phyloP scores from a whole-genome alignment of 148 eudicot genomes.

The Nepenthes mirabilis region DNA sequence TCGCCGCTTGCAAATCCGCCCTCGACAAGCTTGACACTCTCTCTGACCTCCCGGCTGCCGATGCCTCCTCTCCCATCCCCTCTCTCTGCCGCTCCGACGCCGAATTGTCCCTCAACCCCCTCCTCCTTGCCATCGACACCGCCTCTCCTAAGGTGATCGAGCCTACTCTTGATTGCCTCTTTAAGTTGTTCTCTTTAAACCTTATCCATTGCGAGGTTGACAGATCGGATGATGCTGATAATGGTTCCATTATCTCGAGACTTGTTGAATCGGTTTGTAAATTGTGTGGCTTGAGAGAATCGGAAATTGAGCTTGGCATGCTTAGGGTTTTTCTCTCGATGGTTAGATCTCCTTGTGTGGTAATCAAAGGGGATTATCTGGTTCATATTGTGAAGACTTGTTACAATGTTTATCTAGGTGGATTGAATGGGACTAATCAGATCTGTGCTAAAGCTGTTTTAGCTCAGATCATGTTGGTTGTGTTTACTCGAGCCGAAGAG shows the following conservation, averaged over 20 bases:
- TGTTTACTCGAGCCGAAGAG: conserved; percentile 59
- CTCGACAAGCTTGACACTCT: conserved; percentile 58
- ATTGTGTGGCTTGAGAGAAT: conserved; percentile 44
- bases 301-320: conserved; percentile 47
- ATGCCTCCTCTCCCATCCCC: conserved; percentile 37
- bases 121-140: conserved; percentile 62
- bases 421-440: conserved; percentile 78
- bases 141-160: conserved; percentile 54
- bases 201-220: conserved; percentile 48
- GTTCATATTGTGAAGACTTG: conserved; percentile 65
- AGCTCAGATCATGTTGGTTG: conserved; percentile 79
- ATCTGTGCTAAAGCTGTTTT: conserved; percentile 90
- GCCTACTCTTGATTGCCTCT: conserved; percentile 64
- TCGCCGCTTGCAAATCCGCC: conserved; percentile 58
- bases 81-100: conserved; percentile 37
- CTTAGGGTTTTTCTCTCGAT: conserved; percentile 63
- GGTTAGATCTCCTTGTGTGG: conserved; percentile 42
- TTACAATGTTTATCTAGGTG: conserved; percentile 81
- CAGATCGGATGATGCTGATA: conserved; percentile 6
- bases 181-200: conserved; percentile 40
- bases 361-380: conserved; percentile 62
- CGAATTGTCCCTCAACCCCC: conserved; percentile 43
- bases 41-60: conserved; percentile 30
- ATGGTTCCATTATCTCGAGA: conserved; percentile 15
- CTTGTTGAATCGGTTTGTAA: conserved; percentile 56